These are phyloP conservation scores for Neurospora sp. DNA, from an alignment of 2,329 filamentous ascomycete genomes.

Conservation along the genomic window DNA sequence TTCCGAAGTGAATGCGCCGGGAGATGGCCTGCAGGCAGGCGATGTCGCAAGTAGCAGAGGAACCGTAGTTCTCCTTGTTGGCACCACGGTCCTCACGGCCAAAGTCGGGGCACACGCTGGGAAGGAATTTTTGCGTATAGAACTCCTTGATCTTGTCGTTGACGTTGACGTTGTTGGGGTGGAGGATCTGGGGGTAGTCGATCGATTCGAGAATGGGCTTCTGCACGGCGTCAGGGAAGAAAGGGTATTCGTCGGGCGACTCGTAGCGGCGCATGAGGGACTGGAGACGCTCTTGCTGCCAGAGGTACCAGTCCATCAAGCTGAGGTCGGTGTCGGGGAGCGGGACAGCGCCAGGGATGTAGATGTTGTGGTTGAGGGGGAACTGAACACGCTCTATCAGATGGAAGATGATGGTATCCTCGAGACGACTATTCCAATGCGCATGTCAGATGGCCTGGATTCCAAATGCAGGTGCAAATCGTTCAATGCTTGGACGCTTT, in stretches of 20 bases:
- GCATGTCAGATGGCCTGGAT: not conserved
- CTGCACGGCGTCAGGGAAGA: conserved; percentile 77
- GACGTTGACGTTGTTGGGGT: conserved; percentile 82
- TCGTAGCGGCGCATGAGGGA: conserved; percentile 91
- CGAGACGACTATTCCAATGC: conserved; percentile 59
- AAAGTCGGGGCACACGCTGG: conserved; percentile 69
- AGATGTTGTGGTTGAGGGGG: conserved; percentile 82
- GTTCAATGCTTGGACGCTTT: not conserved
- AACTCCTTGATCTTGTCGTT: conserved; percentile 79
- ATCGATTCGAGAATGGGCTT: conserved; percentile 79
- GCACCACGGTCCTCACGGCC: conserved; percentile 71
- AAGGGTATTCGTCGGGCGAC: conserved; percentile 93
- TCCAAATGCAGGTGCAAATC: conserved; percentile 3
- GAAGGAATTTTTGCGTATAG: conserved; percentile 77
- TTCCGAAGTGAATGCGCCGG: conserved; percentile 90
- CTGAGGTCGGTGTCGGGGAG: conserved; percentile 66
- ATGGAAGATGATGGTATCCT: conserved; percentile 96
- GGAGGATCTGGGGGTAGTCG: conserved; percentile 78
- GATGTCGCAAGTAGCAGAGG: conserved; percentile 84
- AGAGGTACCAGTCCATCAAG: conserved; percentile 90
- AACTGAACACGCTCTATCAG: conserved; percentile 98
- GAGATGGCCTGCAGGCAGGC: conserved; percentile 82
- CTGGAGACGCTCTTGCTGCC: conserved; percentile 82
- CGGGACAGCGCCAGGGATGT: conserved; percentile 66
- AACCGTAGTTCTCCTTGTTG: conserved; percentile 89